Conservation (phyloP, 192 early-diverging fungal genomes). For the Mycoemilia scoparia region DNA sequence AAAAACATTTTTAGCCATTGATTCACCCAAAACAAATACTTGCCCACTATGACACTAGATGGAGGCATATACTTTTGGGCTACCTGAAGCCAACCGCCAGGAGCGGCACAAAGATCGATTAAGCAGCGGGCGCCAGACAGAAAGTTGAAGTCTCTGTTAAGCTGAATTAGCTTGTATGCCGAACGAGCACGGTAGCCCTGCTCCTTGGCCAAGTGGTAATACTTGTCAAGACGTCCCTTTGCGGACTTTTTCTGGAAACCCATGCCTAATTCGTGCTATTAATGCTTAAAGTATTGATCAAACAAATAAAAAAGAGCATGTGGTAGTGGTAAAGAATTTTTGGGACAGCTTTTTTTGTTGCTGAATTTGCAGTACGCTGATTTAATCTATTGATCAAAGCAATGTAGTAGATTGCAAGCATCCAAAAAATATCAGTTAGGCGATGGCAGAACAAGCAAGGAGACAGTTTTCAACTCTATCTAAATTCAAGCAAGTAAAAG, state of each 20-base stretch:
- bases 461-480: too few species aligned
- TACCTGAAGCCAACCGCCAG: conserved; percentile 97
- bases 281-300: not conserved
- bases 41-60: conserved; percentile 75
- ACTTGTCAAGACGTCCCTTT: conserved; percentile 96
- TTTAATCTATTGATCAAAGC: too few species aligned
- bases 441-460: too few species aligned
- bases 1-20: conserved; percentile 1
- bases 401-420: too few species aligned
- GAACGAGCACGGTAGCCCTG: conserved; percentile 97
- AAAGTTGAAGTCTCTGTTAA: conserved; percentile 98
- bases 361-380: too few species aligned
- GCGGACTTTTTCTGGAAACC: conserved; percentile 43
- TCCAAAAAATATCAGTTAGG: too few species aligned
- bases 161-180: conserved; percentile 97
- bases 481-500: too few species aligned
- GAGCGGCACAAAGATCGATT: conserved; percentile 96
- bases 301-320: too few species aligned
- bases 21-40: conserved; percentile 5
- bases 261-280: conserved; percentile 7
- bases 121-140: conserved; percentile 69
- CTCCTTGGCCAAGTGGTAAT: conserved; percentile 99
- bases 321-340: too few species aligned
- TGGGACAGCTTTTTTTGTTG: too few species aligned
- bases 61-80: conserved; percentile 97